Percentiles rank a stretch among this genome's conserved stretches.
phyloP scores from a whole-genome alignment of 805 yeast species.

The Candida ortonii region DNA sequence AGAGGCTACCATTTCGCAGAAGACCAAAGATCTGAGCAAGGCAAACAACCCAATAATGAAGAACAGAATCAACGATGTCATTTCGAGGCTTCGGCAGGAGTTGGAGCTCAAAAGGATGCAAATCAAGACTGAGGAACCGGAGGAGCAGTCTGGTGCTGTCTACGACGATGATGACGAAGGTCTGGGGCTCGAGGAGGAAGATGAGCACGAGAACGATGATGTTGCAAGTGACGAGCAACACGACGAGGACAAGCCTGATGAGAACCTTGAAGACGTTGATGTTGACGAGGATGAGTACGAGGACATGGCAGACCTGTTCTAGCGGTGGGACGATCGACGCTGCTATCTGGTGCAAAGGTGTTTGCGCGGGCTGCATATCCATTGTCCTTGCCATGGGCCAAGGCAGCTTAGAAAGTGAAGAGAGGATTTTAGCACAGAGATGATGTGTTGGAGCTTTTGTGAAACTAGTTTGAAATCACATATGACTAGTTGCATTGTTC shows the following conservation, averaged over 20 bases:
- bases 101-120: slow-evolving; percentile 76
- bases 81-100: slow-evolving; percentile 73
- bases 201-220: slow-evolving; percentile 18
- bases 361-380: too few relatives aligned
- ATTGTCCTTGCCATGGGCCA: too few relatives aligned
- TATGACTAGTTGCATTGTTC: too few relatives aligned
- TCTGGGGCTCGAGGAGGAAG: slow-evolving; percentile 32
- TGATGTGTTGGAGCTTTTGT: too few relatives aligned
- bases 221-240: slow-evolving; percentile 21
- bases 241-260: slow-evolving; percentile 17
- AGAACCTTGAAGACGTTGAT: slow-evolving; percentile 27
- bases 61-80: slow-evolving; percentile 80
- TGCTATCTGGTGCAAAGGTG: neutral
- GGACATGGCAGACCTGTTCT: slow-evolving; percentile 30
- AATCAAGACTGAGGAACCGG: slow-evolving; percentile 35
- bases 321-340: slow-evolving; percentile 4
- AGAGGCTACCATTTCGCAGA: slow-evolving; percentile 71
- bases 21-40: slow-evolving; percentile 65
- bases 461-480: too few relatives aligned
- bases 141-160: slow-evolving; percentile 50
- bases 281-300: slow-evolving; percentile 34
- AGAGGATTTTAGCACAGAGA: too few relatives aligned
- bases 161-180: slow-evolving; percentile 61
- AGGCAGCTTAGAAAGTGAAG: too few relatives aligned
- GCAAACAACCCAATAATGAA: slow-evolving; percentile 83